Conservation (phyloP, 768 basidiomycete species). For the Lactifluus volemus region DNA sequence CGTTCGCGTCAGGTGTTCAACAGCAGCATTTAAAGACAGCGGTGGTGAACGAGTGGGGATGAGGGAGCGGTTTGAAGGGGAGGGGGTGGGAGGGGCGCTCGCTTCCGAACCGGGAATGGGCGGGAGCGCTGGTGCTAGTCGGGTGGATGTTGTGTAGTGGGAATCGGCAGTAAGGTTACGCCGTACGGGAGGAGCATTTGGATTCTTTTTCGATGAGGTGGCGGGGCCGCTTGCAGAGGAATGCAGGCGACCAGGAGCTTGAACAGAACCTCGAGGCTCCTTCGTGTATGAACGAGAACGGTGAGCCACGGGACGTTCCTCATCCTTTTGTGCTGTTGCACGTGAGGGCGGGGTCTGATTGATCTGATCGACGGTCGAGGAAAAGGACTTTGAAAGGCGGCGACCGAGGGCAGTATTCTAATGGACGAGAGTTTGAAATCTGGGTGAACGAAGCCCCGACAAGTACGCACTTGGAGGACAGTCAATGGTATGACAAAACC, state of each 20-base stretch:
- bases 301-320: neutral
- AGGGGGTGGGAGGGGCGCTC: slow-evolving; percentile 48
- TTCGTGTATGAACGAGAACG: slow-evolving; percentile 12
- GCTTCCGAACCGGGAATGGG: slow-evolving; percentile 48
- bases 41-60: slow-evolving; percentile 49
- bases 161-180: slow-evolving; percentile 15
- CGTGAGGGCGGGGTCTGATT: slow-evolving; percentile 13
- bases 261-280: neutral
- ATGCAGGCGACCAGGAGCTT: slow-evolving; percentile 4
- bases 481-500: slow-evolving; percentile 89
- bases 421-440: slow-evolving; percentile 1
- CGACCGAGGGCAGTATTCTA: slow-evolving; percentile 70
- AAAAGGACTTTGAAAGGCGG: slow-evolving; percentile 40
- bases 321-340: neutral
- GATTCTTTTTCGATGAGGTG: neutral
- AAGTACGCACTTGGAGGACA: slow-evolving; percentile 61
- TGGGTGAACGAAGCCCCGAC: neutral
- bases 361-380: slow-evolving; percentile 22
- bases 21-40: slow-evolving; percentile 64
- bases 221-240: slow-evolving; percentile 2
- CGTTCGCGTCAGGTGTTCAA: slow-evolving; percentile 47
- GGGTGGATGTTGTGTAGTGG: slow-evolving; percentile 19
- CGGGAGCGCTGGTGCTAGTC: slow-evolving; percentile 21
- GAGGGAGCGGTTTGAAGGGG: slow-evolving; percentile 34
- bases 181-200: slow-evolving; percentile 8